phyloP scores from a whole-genome alignment of 176 grass and related monocot genomes.

The Alopecurus myosuroides region DNA sequence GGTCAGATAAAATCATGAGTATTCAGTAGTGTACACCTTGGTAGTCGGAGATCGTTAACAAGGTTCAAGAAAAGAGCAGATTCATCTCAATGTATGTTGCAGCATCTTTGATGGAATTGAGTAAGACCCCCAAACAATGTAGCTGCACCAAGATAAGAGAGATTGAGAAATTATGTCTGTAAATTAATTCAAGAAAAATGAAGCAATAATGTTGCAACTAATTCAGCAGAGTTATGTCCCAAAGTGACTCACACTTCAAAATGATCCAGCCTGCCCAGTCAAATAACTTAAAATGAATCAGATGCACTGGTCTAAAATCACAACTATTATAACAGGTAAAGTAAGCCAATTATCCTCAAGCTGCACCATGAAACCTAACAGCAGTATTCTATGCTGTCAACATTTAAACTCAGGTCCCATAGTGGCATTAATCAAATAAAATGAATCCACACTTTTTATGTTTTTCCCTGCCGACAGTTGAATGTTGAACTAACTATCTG shows the following conservation, averaged over 20 bases:
- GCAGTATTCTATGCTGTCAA: background rate
- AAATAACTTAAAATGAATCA: constrained; percentile 22
- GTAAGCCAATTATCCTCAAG: constrained; percentile 1
- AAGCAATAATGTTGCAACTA: background rate
- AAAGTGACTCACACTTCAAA: constrained; percentile 18
- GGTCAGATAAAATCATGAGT: constrained; percentile 11
- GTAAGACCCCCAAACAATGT: constrained; percentile 73
- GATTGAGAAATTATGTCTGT: constrained; percentile 10
- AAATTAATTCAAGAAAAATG: constrained; percentile 26
- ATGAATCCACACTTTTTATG: background rate
- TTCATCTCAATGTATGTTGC: constrained; percentile 61
- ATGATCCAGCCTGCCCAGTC: background rate
- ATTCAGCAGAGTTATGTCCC: constrained; percentile 20
- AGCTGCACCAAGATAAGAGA: constrained; percentile 45
- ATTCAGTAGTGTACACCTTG: constrained; percentile 55
- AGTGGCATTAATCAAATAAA: constrained; percentile 7
- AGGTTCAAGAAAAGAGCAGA: constrained; percentile 71
- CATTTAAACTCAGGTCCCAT: background rate
- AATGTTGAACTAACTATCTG: background rate
- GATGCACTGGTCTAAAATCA: background rate
- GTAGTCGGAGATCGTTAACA: constrained; percentile 60
- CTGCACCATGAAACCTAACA: constrained; percentile 16
- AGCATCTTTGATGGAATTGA: constrained; percentile 57
- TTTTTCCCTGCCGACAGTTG: background rate
- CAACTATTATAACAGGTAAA: constrained; percentile 21